Evolutionary conservation across 257 asterid genomes (phyloP).

Genomic region (Scutellaria galericulata): DNA sequence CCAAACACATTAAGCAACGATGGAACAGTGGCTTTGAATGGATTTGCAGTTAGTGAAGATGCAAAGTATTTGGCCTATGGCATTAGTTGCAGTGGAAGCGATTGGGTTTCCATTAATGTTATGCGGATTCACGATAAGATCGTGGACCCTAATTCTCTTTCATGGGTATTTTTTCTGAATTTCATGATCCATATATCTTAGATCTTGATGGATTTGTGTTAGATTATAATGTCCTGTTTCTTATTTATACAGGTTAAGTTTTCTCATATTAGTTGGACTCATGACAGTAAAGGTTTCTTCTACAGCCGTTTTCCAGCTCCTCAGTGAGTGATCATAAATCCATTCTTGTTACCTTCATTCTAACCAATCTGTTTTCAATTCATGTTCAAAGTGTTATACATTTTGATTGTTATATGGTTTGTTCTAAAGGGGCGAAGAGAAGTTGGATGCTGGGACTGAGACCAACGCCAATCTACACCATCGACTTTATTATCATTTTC

Average conservation of each 20-base stretch:
- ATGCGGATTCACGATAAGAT: constrained; percentile 62
- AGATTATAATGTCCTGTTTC: neutral
- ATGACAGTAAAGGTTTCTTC: constrained; percentile 87
- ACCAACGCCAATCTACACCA: constrained; percentile 72
- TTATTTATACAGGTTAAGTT: constrained; percentile 68
- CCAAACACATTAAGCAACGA: constrained; percentile 88
- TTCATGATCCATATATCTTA: neutral
- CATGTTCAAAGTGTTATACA: no score
- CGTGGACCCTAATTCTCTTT: constrained; percentile 60
- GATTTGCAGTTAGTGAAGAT: constrained; percentile 70
- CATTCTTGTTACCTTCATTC: neutral
- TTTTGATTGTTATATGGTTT: constrained; percentile 25
- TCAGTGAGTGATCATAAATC: constrained; percentile 48
- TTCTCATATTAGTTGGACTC: constrained; percentile 77
- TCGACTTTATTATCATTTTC: constrained; percentile 76
- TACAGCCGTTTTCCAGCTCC: constrained; percentile 93
- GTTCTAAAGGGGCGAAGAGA: constrained; percentile 60
- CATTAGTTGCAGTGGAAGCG: constrained; percentile 86
- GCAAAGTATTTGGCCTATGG: constrained; percentile 81
- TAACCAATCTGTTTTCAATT: no score
- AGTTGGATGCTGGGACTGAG: constrained; percentile 89
- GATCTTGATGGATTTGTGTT: neutral
- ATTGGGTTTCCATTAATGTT: constrained; percentile 90
- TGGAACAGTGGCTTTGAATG: constrained; percentile 73
- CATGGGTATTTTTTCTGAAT: constrained; percentile 63